Evolutionary conservation across 345 rosid genomes (phyloP).

Genomic region (Melaleuca quinquenervia): DNA sequence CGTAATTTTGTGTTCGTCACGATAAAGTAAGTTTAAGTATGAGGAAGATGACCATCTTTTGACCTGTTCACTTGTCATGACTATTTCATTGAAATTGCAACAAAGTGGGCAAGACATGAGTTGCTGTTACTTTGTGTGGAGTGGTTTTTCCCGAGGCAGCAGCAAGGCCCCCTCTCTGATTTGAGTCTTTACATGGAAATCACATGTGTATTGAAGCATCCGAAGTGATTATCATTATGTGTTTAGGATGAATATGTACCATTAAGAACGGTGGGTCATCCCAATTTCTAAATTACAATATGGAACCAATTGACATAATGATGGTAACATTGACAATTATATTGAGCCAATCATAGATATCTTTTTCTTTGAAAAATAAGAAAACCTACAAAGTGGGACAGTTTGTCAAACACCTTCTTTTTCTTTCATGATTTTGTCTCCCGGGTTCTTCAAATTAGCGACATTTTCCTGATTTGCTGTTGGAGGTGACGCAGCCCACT

Average conservation of each 20-base stretch:
- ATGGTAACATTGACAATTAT: not conserved
- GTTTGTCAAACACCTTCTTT: not conserved
- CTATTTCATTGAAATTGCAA: not conserved
- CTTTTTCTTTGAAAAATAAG: not conserved
- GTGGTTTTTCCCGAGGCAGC: too few species aligned
- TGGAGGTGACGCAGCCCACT: not conserved
- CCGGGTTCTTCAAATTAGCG: not conserved
- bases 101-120: too few species aligned
- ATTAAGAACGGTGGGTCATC: not conserved
- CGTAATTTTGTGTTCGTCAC: not conserved
- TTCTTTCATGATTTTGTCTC: not conserved
- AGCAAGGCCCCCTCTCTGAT: too few species aligned
- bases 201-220: not conserved
- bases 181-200: not conserved
- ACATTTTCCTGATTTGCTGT: not conserved
- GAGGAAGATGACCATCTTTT: not conserved
- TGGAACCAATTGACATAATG: not conserved
- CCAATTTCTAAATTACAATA: not conserved
- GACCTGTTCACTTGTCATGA: not conserved
- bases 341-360: not conserved
- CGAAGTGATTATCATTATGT: not conserved
- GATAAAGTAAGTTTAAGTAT: not conserved
- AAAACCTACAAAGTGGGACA: not conserved
- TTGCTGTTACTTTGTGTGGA: too few species aligned
- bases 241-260: not conserved